phyloP scores from a whole-genome alignment of 805 yeast species.

The Starmerella bombicola region DNA sequence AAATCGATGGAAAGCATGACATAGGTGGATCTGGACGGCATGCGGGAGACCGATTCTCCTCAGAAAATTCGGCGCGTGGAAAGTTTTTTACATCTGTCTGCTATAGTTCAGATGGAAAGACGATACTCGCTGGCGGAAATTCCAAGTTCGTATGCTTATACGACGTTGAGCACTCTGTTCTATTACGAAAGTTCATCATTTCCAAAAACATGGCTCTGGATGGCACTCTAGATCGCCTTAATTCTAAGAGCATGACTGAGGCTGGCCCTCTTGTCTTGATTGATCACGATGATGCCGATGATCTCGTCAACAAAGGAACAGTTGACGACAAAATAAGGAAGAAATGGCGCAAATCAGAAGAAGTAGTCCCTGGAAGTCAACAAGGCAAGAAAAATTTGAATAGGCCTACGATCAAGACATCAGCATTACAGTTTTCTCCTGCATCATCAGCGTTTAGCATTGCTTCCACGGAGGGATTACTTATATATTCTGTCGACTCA shows the following conservation, averaged over 20 bases:
- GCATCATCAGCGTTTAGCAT: conserved; percentile 85
- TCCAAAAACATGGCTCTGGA: conserved; percentile 82
- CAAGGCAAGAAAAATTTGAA: conserved; percentile 68
- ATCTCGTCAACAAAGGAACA: conserved; percentile 70
- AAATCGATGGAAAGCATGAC: conserved; percentile 77
- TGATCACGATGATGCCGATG: conserved; percentile 74
- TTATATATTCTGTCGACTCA: conserved; percentile 66
- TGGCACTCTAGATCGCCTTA: conserved; percentile 70
- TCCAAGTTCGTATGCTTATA: conserved; percentile 83
- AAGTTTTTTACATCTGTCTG: conserved; percentile 69
- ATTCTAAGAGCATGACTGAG: conserved; percentile 73
- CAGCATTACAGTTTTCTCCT: conserved; percentile 72
- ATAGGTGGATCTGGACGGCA: conserved; percentile 70
- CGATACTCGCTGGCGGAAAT: conserved; percentile 85
- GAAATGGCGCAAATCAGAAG: conserved; percentile 33
- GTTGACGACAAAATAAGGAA: conserved; percentile 11
- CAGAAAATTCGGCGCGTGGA: conserved; percentile 71
- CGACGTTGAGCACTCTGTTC: conserved; percentile 77
- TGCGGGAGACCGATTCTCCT: conserved; percentile 64
- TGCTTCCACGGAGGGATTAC: conserved; percentile 86
- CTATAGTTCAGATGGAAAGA: conserved; percentile 81
- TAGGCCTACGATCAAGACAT: conserved; percentile 74
- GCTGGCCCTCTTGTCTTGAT: conserved; percentile 74
- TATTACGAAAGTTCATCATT: conserved; percentile 67
- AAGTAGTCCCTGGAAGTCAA: conserved; percentile 71